Evolutionary conservation across 495 filamentous ascomycete genomes (phyloP).

Genomic region (Lasiosphaeria miniovina): DNA sequence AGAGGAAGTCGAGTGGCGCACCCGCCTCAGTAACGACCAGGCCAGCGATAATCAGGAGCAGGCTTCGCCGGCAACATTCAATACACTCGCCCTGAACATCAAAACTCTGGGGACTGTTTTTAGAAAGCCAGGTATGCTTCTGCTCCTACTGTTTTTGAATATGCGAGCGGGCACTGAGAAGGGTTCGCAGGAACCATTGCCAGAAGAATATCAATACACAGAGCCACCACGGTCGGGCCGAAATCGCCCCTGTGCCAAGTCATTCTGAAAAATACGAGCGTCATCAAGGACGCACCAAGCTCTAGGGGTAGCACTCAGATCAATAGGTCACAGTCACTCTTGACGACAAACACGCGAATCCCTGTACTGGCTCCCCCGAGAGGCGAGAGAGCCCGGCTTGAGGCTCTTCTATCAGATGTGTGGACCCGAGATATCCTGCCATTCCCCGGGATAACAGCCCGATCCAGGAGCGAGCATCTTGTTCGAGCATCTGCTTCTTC

Average conservation of each 20-base stretch:
- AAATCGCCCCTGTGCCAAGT: constrained; percentile 65
- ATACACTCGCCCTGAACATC: constrained; percentile 63
- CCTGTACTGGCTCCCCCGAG: constrained; percentile 66
- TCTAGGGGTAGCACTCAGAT: constrained; percentile 47
- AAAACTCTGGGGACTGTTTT: constrained; percentile 71
- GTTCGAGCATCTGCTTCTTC: constrained; percentile 70
- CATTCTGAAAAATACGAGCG: constrained; percentile 86
- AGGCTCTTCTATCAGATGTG: constrained; percentile 69
- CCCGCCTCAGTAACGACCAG: constrained; percentile 42
- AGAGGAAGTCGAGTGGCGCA: constrained; percentile 78
- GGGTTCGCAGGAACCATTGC: constrained; percentile 56
- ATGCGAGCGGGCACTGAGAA: constrained; percentile 9
- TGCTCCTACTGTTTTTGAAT: too few species aligned
- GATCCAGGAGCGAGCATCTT: constrained; percentile 59
- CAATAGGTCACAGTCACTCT: constrained; percentile 67
- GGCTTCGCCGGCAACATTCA: constrained; percentile 48
- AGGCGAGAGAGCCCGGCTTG: constrained; percentile 72
- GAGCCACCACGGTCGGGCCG: constrained; percentile 63
- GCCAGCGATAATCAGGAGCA: constrained; percentile 39
- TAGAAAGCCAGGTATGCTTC: constrained; percentile 55
- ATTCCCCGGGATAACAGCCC: constrained; percentile 75
- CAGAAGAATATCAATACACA: constrained; percentile 76
- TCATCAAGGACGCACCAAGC: constrained; percentile 52
- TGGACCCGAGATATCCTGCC: constrained; percentile 84
- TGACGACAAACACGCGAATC: constrained; percentile 58